Conservation (phyloP, 73 alveolate genomes). For the Uronychia setigera region DNA sequence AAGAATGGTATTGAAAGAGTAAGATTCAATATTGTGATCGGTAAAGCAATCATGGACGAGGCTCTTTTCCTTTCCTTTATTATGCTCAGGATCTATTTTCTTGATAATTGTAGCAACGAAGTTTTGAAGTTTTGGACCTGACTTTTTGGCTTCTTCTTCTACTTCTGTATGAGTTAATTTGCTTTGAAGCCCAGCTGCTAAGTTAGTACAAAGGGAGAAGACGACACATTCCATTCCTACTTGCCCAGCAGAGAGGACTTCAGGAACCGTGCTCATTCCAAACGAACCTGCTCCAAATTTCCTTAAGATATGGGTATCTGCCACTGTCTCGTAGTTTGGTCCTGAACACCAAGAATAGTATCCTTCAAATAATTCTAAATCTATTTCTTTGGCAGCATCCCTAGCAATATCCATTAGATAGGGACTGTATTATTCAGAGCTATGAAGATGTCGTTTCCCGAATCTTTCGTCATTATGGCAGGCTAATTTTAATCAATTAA, state of each 20-base stretch:
- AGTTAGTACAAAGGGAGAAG: conserved; percentile 18
- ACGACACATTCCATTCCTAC: conserved; percentile 22
- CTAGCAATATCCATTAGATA: conserved; percentile 16
- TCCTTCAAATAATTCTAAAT: conserved; percentile 22
- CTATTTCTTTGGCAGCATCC: conserved; percentile 1
- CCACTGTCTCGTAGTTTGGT: conserved; percentile 40
- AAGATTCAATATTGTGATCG: background rate
- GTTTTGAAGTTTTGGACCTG: conserved; percentile 18
- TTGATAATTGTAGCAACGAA: conserved; percentile 8
- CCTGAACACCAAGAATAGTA: conserved; percentile 35
- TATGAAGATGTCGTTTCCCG: background rate
- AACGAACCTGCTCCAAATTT: conserved; percentile 44
- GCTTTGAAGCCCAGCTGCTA: conserved; percentile 37
- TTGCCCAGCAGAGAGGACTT: conserved; percentile 31
- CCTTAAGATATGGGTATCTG: conserved; percentile 12
- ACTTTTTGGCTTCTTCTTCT: conserved; percentile 11
- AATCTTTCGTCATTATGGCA: conserved; percentile 9
- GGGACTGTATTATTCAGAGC: background rate
- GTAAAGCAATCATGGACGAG: background rate
- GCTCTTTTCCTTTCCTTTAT: background rate
- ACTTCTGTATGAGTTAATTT: conserved; percentile 13
- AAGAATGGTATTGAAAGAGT: background rate
- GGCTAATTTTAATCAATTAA: background rate
- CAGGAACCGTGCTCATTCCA: conserved; percentile 65
- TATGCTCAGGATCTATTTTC: conserved; percentile 15